These are phyloP conservation scores for Crithidia fasciculata DNA, from an alignment of 208 protist genomes.

Conservation along the genomic window DNA sequence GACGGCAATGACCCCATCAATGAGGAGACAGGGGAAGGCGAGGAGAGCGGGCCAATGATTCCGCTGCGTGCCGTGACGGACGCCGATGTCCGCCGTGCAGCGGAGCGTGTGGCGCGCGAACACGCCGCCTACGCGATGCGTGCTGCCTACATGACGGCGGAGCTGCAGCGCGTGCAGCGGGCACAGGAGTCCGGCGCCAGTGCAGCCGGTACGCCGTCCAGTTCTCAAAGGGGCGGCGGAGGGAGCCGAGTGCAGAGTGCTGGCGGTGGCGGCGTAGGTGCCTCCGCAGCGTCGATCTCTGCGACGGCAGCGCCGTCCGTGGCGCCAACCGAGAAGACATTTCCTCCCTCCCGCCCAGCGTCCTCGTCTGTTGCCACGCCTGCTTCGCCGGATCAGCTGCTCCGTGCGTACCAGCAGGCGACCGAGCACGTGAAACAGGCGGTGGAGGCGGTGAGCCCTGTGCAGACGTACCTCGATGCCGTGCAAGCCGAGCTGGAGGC, in stretches of 20 bases:
- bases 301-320: not conserved
- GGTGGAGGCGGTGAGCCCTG: slow-evolving; percentile 9
- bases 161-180: slow-evolving; percentile 26
- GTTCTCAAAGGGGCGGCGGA: not conserved
- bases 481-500: slow-evolving; percentile 32
- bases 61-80: slow-evolving; percentile 30
- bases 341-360: not conserved
- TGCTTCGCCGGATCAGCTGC: slow-evolving; percentile 20
- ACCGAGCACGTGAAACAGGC: slow-evolving; percentile 20
- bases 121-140: slow-evolving; percentile 30
- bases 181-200: not conserved
- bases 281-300: not conserved
- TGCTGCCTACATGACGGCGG: slow-evolving; percentile 16
- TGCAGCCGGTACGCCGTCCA: not conserved
- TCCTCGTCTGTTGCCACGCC: slow-evolving; percentile 8
- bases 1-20: not conserved
- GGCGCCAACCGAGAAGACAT: not conserved
- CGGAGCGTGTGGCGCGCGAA: slow-evolving; percentile 25
- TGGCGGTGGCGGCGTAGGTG: no score
- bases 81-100: slow-evolving; percentile 9
- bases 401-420: slow-evolving; percentile 11
- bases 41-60: not conserved
- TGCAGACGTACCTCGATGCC: slow-evolving; percentile 41
- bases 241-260: not conserved
- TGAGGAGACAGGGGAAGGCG: not conserved